Evolutionary conservation across 2,329 filamentous ascomycete genomes (phyloP).

Genomic region (Trichoderma endophyticum): DNA sequence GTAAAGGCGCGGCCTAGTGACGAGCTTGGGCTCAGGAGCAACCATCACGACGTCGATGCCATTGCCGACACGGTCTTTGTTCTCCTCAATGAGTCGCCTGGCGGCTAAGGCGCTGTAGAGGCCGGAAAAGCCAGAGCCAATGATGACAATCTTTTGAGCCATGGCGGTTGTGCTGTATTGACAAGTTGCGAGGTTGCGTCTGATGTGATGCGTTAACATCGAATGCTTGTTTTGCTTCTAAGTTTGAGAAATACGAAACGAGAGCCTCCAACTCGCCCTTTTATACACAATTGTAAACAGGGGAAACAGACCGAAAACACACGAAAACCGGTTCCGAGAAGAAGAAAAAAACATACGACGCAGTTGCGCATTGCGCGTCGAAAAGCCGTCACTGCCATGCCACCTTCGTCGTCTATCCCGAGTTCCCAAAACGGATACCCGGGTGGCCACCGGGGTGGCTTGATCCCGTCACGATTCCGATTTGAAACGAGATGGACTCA

Average conservation of each 20-base stretch:
- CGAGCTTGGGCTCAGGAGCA: slow-evolving; percentile 32
- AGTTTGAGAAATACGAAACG: neutral
- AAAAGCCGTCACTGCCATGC: neutral
- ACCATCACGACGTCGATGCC: slow-evolving; percentile 32
- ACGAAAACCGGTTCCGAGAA: neutral
- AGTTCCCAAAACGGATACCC: slow-evolving; percentile 1
- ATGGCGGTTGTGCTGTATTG: neutral
- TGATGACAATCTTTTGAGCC: slow-evolving; percentile 3
- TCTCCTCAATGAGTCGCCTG: slow-evolving; percentile 30
- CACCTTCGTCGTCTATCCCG: neutral
- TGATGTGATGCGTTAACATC: neutral
- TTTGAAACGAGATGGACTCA: neutral
- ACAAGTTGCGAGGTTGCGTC: neutral
- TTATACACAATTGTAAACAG: neutral
- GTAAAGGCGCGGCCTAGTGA: slow-evolving; percentile 35
- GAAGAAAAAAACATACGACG: neutral
- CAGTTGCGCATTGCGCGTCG: neutral
- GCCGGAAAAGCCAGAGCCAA: slow-evolving; percentile 37
- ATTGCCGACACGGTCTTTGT: neutral
- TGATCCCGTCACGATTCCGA: neutral
- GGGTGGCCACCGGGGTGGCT: neutral
- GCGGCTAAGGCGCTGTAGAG: slow-evolving; percentile 38
- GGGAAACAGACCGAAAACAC: neutral
- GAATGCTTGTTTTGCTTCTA: neutral
- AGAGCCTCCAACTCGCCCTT: neutral